phyloP scores from a whole-genome alignment of 129 eudicot genomes.

The Flaveria bidentis region DNA sequence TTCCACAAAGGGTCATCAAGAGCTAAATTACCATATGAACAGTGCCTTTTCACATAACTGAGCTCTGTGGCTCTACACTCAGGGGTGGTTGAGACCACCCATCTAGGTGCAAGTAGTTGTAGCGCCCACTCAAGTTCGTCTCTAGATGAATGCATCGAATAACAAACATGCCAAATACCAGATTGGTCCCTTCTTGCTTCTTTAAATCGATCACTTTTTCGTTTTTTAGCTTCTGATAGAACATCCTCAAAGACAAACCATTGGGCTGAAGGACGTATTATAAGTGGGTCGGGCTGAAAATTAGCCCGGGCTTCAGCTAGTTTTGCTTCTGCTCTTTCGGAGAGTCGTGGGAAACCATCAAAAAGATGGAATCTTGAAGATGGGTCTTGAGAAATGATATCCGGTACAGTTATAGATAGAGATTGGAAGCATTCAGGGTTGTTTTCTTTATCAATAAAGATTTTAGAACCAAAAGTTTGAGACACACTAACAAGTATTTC shows the following conservation, averaged over 20 bases:
- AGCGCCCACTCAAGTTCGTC: constrained; percentile 97
- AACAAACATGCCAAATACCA: constrained; percentile 96
- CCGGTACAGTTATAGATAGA: constrained; percentile 55
- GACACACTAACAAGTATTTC: constrained; percentile 66
- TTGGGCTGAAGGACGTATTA: constrained; percentile 72
- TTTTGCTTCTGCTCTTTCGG: constrained; percentile 77
- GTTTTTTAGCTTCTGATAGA: constrained; percentile 48
- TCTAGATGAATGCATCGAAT: constrained; percentile 80
- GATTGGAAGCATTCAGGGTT: constrained; percentile 55
- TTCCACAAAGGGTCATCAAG: constrained; percentile 54
- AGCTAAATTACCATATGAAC: constrained; percentile 44
- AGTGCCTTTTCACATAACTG: constrained; percentile 58
- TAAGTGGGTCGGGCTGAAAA: constrained; percentile 70
- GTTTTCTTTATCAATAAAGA: constrained; percentile 62
- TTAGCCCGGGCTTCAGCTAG: constrained; percentile 65
- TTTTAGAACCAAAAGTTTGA: constrained; percentile 78
- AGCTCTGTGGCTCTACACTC: constrained; percentile 76
- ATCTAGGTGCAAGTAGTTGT: constrained; percentile 68
- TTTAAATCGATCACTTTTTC: constrained; percentile 37
- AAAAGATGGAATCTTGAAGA: constrained; percentile 77
- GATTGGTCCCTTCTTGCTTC: constrained; percentile 57
- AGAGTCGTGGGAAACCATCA: constrained; percentile 68
- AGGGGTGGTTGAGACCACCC: constrained; percentile 89
- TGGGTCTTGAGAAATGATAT: constrained; percentile 57
- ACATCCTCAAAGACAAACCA: constrained; percentile 74